Base-by-base conservation (phyloP, 2,329 filamentous ascomycete species). In the Metarhizium humberi region DNA sequence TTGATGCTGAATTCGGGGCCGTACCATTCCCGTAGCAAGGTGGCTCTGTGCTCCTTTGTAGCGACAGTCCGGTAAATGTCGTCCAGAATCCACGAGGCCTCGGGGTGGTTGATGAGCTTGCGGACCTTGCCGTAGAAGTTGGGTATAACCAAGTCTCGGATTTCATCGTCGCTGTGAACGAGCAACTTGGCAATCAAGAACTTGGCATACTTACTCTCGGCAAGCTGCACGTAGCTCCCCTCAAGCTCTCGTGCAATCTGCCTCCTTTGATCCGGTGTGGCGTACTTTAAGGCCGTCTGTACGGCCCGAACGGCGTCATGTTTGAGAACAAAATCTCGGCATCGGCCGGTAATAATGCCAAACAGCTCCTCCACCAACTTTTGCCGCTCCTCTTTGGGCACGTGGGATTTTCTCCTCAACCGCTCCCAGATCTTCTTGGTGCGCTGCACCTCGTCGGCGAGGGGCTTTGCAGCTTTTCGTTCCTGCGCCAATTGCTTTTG, bases 381-480 rank as follows among this genome's bases (percentile, higher is more conserved):
- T 71, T 92, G 87, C 59, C 94, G 83, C 75, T 99, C 92, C 43
- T 95, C 89, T 64, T 87, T 85, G 45, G 91, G 88, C 1, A 99
- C 90, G 65, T 96, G 90, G 3, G 92, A 96, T 75, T 97, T 97
- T 64, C 90, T 80, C 61, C 94, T 87, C 67, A 99, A 75, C 58
- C 88, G 84, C 76, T 99, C 94, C 95, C 94, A 99, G 53, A 99
- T 81, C 76, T 96, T 95, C 79, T 99, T 99, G 54, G 90, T 88
- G 59, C 91, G 86, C 59, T 86, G 82, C 61, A 97, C 85, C 66
- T 88, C 84, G 69, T 97, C 92, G 67, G 92, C 91, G 62, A 97
- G 86, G 29, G 94, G 94, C 74, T 96, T 97, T 47, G 88, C 86
- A 42, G 89, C 86, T 77, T 92, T 96, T 63, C 95, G 89, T 69